A percentile compares a stretch with the other conserved stretches of the same genome.
Evolutionary conservation across 768 basidiomycete species (phyloP).

Genomic region (Suillus brevipes): DNA sequence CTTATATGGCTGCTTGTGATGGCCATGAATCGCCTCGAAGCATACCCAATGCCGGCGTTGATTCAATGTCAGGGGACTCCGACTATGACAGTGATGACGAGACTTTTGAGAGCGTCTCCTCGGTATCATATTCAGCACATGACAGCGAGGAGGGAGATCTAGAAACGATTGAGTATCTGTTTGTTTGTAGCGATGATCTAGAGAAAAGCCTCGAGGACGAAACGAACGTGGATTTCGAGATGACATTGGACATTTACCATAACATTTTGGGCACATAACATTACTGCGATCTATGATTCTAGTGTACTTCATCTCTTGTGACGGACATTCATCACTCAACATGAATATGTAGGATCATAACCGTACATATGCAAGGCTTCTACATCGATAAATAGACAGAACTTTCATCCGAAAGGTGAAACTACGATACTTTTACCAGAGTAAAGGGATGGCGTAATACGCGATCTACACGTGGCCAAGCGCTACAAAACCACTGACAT

Average conservation of each 20-base stretch:
- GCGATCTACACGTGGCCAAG: slow-evolving; percentile 33
- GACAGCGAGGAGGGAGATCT: slow-evolving; percentile 12
- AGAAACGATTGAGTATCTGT: background rate
- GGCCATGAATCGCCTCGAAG: background rate
- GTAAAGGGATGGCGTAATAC: slow-evolving; percentile 5
- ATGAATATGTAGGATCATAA: background rate
- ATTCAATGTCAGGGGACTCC: background rate
- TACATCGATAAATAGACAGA: slow-evolving; percentile 7
- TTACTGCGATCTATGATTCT: background rate
- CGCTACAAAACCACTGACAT: slow-evolving; percentile 43
- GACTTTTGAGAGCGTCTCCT: background rate
- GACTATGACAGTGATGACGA: background rate
- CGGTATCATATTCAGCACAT: slow-evolving; percentile 7
- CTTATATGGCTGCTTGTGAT: background rate
- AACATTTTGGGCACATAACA: background rate
- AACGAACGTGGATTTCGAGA: background rate
- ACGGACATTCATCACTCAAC: background rate
- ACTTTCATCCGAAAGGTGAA: slow-evolving; percentile 7
- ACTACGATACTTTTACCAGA: slow-evolving; percentile 33
- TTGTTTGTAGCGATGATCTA: background rate
- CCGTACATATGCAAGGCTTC: background rate
- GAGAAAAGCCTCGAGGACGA: background rate
- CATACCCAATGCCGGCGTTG: background rate
- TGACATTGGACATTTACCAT: background rate
- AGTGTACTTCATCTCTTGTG: background rate